Conservation (phyloP, 106 monocot genomes). For the Acorus calamus region DNA sequence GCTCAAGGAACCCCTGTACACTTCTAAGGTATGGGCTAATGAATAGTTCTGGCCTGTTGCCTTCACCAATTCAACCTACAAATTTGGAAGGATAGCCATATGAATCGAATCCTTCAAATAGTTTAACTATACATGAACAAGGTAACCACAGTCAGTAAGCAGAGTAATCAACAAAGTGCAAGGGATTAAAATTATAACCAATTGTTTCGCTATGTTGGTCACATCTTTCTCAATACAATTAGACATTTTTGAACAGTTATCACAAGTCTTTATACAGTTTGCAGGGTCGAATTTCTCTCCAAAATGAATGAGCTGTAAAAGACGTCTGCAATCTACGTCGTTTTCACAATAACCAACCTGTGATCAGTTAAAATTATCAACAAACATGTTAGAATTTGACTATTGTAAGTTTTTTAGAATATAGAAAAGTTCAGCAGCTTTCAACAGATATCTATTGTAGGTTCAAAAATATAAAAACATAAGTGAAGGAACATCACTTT, state of each 20-base stretch:
- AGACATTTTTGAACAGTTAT: constrained; percentile 70
- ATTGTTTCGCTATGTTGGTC: constrained; percentile 63
- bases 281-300: constrained; percentile 87
- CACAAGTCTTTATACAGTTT: constrained; percentile 73
- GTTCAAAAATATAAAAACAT: background rate
- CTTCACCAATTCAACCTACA: constrained; percentile 71
- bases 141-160: background rate
- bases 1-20: constrained; percentile 80
- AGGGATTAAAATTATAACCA: constrained; percentile 38
- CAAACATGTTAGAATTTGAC: no score
- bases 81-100: no score
- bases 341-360: constrained; percentile 98
- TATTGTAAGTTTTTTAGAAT: no score
- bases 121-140: background rate
- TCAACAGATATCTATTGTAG: no score
- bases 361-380: constrained; percentile 11
- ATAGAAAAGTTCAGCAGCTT: no score
- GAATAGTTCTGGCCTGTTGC: constrained; percentile 58
- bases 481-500: background rate
- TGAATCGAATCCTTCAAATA: background rate
- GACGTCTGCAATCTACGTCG: constrained; percentile 74
- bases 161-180: background rate
- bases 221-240: constrained; percentile 63
- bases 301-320: constrained; percentile 89
- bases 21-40: constrained; percentile 74